Evolutionary conservation across 495 filamentous ascomycete species (phyloP), one percentile per base, ranked within the genome.

Genomic region (Lasiosphaeris hirsuta): DNA sequence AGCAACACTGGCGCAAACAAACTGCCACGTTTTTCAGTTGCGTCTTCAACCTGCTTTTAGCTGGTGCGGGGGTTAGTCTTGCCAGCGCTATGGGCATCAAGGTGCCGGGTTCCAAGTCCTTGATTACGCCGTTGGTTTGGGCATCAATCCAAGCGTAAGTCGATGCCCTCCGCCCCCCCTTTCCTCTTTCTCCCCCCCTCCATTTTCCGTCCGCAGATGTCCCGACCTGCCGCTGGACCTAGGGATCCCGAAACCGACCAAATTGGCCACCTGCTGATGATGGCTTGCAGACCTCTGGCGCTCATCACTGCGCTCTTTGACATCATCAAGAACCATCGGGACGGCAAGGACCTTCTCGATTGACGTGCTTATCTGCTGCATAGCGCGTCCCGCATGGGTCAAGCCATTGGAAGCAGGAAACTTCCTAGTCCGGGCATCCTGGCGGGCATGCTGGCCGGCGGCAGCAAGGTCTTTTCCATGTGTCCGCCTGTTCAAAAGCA

Each of bases 1-100:
- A 70, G 55, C 63, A 68, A 33, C 65, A 70, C 43, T 70, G 63
- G 63, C 63, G 67, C 44, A 68, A 60, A 17, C 65, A 68, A 46
- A 41, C 66, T 13, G 54, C 61, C 37, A 68, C 65, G 14, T 54
- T 66, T 34, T 68, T 66, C 36, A 54, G 60, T 43, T 70, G 63
- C 57, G 47, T 63, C 10, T 56, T 60, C 30, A 70, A 70, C 14
- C 37, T 70, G 11, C 45, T 68, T n/a, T 34, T 70, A 41, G 63
- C 63, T 8, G 60, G 58, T 18, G 63, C 60, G 13, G 67, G 65
- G 17, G 44, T 62, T 14, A 59, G 61, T 13, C 63, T 70, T 3
- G 63, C 61, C 5, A 30, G 44, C 34, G 54, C 51, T 11, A 49
- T 70, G 56, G 56, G 65, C 17, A 61, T 45, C 14, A 60, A 54